phyloP scores from a whole-genome alignment of 2,329 filamentous ascomycete species.

The Geosmithia flava region DNA sequence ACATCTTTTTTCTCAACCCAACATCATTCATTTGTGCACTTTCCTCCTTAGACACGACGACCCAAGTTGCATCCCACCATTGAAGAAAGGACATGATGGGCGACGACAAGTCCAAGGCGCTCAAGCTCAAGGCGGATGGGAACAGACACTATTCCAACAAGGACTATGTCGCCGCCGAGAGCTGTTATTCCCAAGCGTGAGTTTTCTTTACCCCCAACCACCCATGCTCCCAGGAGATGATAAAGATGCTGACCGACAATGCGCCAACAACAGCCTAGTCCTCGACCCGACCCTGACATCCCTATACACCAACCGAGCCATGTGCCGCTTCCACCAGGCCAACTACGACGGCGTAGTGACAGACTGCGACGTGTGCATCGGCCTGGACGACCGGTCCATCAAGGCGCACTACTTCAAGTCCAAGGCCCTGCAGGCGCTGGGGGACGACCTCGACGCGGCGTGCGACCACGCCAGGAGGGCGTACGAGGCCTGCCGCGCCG shows the following conservation, averaged over 20 bases:
- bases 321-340: conserved; percentile 64
- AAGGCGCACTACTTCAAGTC: conserved; percentile 79
- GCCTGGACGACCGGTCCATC: conserved; percentile 51
- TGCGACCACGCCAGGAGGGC: conserved; percentile 58
- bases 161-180: conserved; percentile 55
- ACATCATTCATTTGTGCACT: no score
- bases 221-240: not conserved
- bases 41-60: no score
- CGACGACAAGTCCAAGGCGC: conserved; percentile 1
- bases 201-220: conserved; percentile 11
- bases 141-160: conserved; percentile 53
- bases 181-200: conserved; percentile 60
- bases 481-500: conserved; percentile 54
- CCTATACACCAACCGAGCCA: conserved; percentile 82
- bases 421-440: conserved; percentile 66
- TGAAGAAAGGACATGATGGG: not conserved
- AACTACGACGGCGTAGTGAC: conserved; percentile 63
- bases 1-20: no score
- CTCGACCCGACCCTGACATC: conserved; percentile 65
- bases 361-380: conserved; percentile 66
- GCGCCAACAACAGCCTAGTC: conserved; percentile 45
- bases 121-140: conserved; percentile 41
- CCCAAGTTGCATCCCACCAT: no score
- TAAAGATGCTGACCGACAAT: not conserved
- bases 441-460: conserved; percentile 50